Conservation (phyloP, 257 asterid genomes). For the Lavandula angustifolia region DNA sequence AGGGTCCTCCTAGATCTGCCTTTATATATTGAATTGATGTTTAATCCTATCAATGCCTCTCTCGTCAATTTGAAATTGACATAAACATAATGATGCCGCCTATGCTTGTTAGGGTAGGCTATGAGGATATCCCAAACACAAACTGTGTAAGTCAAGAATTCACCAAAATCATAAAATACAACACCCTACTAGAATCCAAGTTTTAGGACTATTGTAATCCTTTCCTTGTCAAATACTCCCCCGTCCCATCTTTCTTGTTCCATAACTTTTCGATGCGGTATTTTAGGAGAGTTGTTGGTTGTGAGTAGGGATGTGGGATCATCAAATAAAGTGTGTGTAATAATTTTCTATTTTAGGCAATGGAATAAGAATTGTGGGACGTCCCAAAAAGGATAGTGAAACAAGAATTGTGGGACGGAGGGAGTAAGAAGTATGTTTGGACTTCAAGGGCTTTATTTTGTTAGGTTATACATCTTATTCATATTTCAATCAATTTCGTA, state of each 20-base stretch:
- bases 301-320: too few relatives aligned
- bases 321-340: too few relatives aligned
- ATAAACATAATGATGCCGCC: not conserved
- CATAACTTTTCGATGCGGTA: too few relatives aligned
- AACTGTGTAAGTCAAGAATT: not conserved
- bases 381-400: too few relatives aligned
- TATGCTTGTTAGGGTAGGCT: not conserved
- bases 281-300: too few relatives aligned
- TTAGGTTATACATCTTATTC: constrained; percentile 19
- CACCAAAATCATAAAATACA: not conserved
- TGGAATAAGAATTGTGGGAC: too few relatives aligned
- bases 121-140: not conserved
- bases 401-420: too few relatives aligned
- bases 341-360: too few relatives aligned
- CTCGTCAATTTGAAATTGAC: not conserved
- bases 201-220: not conserved
- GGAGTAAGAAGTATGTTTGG: not conserved
- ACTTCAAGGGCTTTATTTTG: not conserved
- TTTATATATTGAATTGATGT: too few relatives aligned
- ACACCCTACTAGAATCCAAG: not conserved
- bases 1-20: too few relatives aligned
- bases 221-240: not conserved
- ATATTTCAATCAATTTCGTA: not conserved
- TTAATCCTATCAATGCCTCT: too few relatives aligned
- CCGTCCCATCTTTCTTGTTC: too few relatives aligned